Conservation (phyloP, 2,329 filamentous ascomycete genomes). For the Botrytis medusae region DNA sequence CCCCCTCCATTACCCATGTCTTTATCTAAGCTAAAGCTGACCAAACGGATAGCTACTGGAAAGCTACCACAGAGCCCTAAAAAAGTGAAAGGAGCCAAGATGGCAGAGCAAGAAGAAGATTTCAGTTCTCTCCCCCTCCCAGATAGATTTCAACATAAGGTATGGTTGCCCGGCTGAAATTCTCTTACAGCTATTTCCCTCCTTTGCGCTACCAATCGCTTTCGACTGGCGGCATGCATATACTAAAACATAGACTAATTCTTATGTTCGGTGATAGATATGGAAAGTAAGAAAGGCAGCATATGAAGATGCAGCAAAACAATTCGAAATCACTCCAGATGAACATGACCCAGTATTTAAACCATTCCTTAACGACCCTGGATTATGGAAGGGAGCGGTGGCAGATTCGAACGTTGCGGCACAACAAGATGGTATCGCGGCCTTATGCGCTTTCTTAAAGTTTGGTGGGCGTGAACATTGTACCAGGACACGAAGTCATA, state of each 20-base stretch:
- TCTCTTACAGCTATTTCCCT: not conserved
- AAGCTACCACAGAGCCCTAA: slow-evolving; percentile 27
- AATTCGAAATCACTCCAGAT: slow-evolving; percentile 80
- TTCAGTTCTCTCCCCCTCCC: slow-evolving; percentile 74
- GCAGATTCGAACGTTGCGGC: slow-evolving; percentile 95
- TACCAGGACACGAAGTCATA: slow-evolving; percentile 70
- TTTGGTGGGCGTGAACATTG: slow-evolving; percentile 81
- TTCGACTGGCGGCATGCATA: slow-evolving; percentile 3
- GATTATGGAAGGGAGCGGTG: slow-evolving; percentile 89
- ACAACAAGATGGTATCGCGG: slow-evolving; percentile 86
- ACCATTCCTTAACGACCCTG: slow-evolving; percentile 81
- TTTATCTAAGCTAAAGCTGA: slow-evolving; percentile 34
- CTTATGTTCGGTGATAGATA: slow-evolving; percentile 50
- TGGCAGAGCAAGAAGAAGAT: slow-evolving; percentile 84
- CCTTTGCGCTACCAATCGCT: not conserved
- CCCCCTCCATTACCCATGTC: slow-evolving; percentile 24
- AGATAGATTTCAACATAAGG: slow-evolving; percentile 83
- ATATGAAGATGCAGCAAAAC: slow-evolving; percentile 88
- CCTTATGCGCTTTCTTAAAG: slow-evolving; percentile 89
- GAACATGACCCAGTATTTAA: slow-evolving; percentile 83
- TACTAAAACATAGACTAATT: slow-evolving; percentile 34
- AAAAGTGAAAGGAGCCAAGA: slow-evolving; percentile 41
- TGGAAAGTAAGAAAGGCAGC: slow-evolving; percentile 97
- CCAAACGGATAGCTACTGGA: slow-evolving; percentile 30
- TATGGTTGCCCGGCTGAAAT: slow-evolving; percentile 37